Base-by-base conservation (phyloP, 495 filamentous ascomycete genomes). In the Tuber aestivum region DNA sequence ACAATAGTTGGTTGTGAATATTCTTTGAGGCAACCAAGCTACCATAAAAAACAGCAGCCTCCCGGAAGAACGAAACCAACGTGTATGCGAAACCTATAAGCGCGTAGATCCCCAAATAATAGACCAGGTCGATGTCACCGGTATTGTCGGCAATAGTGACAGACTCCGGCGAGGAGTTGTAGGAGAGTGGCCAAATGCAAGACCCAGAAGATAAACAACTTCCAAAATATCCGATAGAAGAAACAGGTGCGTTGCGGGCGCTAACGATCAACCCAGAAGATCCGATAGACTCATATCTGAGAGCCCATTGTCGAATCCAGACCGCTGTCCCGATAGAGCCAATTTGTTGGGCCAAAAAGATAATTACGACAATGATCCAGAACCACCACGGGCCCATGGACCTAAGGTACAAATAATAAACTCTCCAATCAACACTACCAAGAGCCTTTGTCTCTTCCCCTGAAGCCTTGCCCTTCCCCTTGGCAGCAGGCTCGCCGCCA, bases 361-460 rank as follows among this genome's bases (percentile, higher is more conserved):
- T 89, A 0, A 89, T 70, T 35, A 90, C 83, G 35, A 94, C 92
- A 70, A 90, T 81, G 69, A 91, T 81, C 96, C 96, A 99, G 82
- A 94, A 99, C 87, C 92, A 93, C 94, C 94, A 97, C 8, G 89
- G 87, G 14, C 96, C 96, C 96, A 98, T 98, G 69, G 94, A 88
- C 35, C 83, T 83, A 32, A 99, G 87, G 83, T 97, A 99, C 81
- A 97, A 90, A 44, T 87, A 85, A 81, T 98, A 90, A 70, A 97
- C 93, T 40, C 87, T 86, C 88, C 92, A 91, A 82, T 97, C 93
- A 79, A 99, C 93, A 48, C 94, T 90, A 45, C 95, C 95, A 70
- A 87, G 87, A 23, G 92, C 90, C 83, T 96, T 97, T 4, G 86
- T 86, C 83, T 99, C 95, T 70, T 86, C 85, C 79, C 89, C 84